Percentiles rank a stretch among this genome's conserved stretches.
These are phyloP conservation scores for Fusarium succisae DNA, from an alignment of 2,329 filamentous ascomycete species.

Conservation along the genomic window DNA sequence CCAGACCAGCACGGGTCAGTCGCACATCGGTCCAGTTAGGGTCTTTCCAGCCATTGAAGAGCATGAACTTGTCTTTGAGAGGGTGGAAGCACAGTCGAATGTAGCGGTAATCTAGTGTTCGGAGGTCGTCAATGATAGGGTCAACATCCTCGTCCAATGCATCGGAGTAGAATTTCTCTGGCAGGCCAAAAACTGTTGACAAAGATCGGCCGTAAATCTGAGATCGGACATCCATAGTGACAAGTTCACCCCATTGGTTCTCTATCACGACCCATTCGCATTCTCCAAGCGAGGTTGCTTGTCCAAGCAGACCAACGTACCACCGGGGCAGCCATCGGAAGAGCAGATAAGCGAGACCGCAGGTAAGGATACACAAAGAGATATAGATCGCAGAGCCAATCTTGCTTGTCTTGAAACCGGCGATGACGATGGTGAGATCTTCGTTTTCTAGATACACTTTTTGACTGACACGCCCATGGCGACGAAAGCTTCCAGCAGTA, in stretches of 20 bases:
- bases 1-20: slow-evolving; percentile 79
- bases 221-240: slow-evolving; percentile 73
- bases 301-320: slow-evolving; percentile 81
- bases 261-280: slow-evolving; percentile 95
- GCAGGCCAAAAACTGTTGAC: slow-evolving; percentile 73
- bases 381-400: slow-evolving; percentile 76
- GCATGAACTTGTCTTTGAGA: slow-evolving; percentile 84
- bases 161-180: slow-evolving; percentile 67
- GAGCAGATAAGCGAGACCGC: slow-evolving; percentile 83
- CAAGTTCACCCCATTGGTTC: slow-evolving; percentile 96
- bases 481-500: slow-evolving; percentile 72
- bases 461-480: slow-evolving; percentile 76
- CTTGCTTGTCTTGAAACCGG: slow-evolving; percentile 84
- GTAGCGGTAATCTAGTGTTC: slow-evolving; percentile 90
- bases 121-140: slow-evolving; percentile 78
- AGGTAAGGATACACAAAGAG: slow-evolving; percentile 74
- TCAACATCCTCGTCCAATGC: slow-evolving; percentile 71
- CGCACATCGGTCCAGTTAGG: slow-evolving; percentile 85
- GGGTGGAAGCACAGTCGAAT: slow-evolving; percentile 94
- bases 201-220: slow-evolving; percentile 63
- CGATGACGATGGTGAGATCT: slow-evolving; percentile 92
- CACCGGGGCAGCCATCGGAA: slow-evolving; percentile 91
- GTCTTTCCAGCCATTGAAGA: slow-evolving; percentile 93
- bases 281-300: slow-evolving; percentile 71
- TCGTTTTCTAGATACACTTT: slow-evolving; percentile 95